A percentile compares a stretch with the other conserved stretches of the same genome.
phyloP scores from a whole-genome alignment of 1,284 basidiomycete species.

The Ceratobasidium sp. region DNA sequence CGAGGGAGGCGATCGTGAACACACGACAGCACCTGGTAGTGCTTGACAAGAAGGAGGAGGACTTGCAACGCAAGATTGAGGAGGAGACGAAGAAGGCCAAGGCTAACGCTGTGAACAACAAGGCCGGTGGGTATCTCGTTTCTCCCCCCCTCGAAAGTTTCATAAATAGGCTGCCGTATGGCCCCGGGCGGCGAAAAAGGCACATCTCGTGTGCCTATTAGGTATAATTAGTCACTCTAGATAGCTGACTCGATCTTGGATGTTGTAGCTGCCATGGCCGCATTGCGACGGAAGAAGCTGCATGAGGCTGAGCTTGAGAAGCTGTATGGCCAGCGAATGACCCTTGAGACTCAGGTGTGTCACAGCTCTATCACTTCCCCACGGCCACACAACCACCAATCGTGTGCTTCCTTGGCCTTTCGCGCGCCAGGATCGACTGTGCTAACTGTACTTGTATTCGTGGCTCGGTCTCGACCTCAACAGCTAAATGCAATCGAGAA shows the following conservation, averaged over 20 bases:
- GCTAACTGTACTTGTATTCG: neutral
- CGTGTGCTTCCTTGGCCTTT: neutral
- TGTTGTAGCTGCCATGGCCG: slow-evolving; percentile 79
- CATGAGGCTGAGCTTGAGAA: slow-evolving; percentile 90
- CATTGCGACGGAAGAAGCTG: slow-evolving; percentile 95
- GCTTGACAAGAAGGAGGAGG: slow-evolving; percentile 99
- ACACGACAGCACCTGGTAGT: slow-evolving; percentile 91
- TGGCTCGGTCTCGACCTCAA: slow-evolving; percentile 5
- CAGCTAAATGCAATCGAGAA: slow-evolving; percentile 94
- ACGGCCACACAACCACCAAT: slow-evolving; percentile 2
- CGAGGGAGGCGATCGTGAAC: slow-evolving; percentile 87
- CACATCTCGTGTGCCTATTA: neutral
- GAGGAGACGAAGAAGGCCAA: slow-evolving; percentile 93
- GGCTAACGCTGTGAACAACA: slow-evolving; percentile 93
- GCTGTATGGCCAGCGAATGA: slow-evolving; percentile 87
- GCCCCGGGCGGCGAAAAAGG: slow-evolving; percentile 20
- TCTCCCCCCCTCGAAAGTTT: slow-evolving; percentile 41
- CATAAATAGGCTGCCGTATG: slow-evolving; percentile 46
- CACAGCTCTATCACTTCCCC: slow-evolving; percentile 42
- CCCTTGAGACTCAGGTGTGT: slow-evolving; percentile 88
- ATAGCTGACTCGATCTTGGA: slow-evolving; percentile 17
- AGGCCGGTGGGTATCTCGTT: slow-evolving; percentile 74
- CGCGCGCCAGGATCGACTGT: neutral
- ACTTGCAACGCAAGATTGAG: slow-evolving; percentile 96
- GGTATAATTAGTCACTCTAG: neutral